Base-by-base conservation (phyloP, 257 asterid species). In the Capsicum chinense region DNA sequence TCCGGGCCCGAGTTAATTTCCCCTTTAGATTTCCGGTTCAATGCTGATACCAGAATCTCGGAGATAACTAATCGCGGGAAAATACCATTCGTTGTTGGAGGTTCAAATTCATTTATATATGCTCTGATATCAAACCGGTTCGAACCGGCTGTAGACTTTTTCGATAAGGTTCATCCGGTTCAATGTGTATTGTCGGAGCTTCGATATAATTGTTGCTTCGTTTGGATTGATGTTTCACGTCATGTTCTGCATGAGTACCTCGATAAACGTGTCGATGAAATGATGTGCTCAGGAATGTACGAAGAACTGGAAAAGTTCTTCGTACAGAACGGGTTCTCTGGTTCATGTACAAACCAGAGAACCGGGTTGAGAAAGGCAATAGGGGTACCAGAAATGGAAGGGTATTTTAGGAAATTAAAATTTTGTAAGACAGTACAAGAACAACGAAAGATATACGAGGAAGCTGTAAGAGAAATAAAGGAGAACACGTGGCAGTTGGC, bases 61-160 rank as follows among this genome's bases (percentile, higher is more conserved):
- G 87, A 83, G 12, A 90, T 94, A 9, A 17, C 69, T 0, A 84
- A 92, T 58, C 88, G 91, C 35, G 67, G 87, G 0, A 48, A 80
- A 16, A 13, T 88, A 0, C 98, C 99, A 1, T 81, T 96, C 73
- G 1, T 95, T 85, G 99, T 92, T 35, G 99, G 99, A 3, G 99
- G 99, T 6, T 97, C 99, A 0, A 97, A 97, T 91, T 92, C 99
- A 10, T 91, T 91, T 83, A 63, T 97, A 62, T 90, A 95, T 81
- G 89, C 96, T 12, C 87, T 95, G 2, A 11, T 93, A 7, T 90
- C 95, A 0, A 81, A 83, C 33, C 84, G 86, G 47, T 93, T 87
- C 87, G 48, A 87, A 79, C 93, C 93, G 3, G 91, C 81, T 1
- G 2, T 13, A 0, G 95, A 95, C 88, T 94, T 89, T 6, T 95